Base-by-base conservation (phyloP, 2,329 filamentous ascomycete genomes). In the Byssoonygena ceratinophila region DNA sequence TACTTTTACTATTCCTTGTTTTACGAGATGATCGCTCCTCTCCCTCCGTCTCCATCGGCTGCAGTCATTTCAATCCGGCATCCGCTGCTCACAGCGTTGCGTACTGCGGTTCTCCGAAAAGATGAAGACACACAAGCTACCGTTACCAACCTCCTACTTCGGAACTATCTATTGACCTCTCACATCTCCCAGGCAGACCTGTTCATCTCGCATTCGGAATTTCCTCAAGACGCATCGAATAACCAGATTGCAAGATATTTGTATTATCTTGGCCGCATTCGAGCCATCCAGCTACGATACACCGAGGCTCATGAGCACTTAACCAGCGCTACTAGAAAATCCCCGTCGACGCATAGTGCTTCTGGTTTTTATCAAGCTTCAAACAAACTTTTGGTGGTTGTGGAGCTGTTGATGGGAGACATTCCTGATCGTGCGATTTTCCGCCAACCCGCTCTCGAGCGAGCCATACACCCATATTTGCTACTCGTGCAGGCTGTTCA, bases 1-100 rank as follows among this genome's bases (percentile, higher is more conserved):
- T 98, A 96, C 78, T 97, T 96, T 73, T 98, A 98, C 77, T 95
- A 88, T 73, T 88, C 88, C 22, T 77, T 97, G 62, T 97, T 97
- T 76, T 88, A 85, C 73, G 92, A 98, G 77, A 84, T 94, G 70
- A 80, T 94, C 57, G 81, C 83, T 55, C 90, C 91, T 20, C 80
- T 91, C 57, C 87, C 92, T 41, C 90, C 91, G 22, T 96, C 90
- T 49, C 85, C 88, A 52, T 84, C 87, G 63, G 94, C 90, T 5
- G 85, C 89, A 2, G 81, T 95, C 59, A 86, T 96, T 56, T 78
- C 84, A 37, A 89, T 95, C 64, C 85, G 92, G 55, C 87, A 90
- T 52, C 84, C 83, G 57, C 79, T 98, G 47, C 81, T 98, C 52
- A 83, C 87, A 51, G 91, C 90, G 16, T 82, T 98, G 55, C 82